Conservation (phyloP, 306 rosid genomes). For the Canavalia ensiformis region DNA sequence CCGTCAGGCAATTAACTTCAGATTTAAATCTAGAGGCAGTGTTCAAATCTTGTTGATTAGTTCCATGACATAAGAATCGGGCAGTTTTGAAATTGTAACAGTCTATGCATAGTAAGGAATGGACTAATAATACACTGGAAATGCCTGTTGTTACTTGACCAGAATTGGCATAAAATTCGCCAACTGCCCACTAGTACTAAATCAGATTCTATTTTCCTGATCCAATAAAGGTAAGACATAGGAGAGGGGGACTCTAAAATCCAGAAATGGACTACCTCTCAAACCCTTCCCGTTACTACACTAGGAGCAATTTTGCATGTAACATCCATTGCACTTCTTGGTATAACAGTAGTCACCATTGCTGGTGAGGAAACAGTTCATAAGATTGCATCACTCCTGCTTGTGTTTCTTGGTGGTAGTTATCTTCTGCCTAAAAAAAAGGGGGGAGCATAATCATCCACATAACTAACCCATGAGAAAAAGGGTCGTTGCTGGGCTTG, state of each 20-base stretch:
- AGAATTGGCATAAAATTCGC: too few species aligned
- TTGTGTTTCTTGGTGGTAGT: conserved; percentile 86
- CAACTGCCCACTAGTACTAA: too few species aligned
- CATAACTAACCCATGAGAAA: conserved; percentile 98
- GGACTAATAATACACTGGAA: too few species aligned
- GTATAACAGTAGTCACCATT: conserved; percentile 94
- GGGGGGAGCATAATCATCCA: conserved; percentile 91
- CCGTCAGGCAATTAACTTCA: too few species aligned
- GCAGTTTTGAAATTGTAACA: too few species aligned
- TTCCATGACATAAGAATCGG: too few species aligned
- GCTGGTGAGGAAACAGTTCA: conserved; percentile 99
- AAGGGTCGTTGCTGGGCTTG: conserved; percentile 99
- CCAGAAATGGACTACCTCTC: conserved; percentile 97
- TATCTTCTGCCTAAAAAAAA: conserved; percentile 71
- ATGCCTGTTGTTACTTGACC: too few species aligned
- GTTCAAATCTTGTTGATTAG: too few species aligned
- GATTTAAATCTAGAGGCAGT: too few species aligned
- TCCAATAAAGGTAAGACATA: too few species aligned
- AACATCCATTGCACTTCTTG: conserved; percentile 89
- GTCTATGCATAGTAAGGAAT: too few species aligned
- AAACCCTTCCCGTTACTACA: conserved; percentile 94
- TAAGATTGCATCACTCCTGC: conserved; percentile 92
- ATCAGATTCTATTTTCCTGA: too few species aligned
- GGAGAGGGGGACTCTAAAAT: not conserved
- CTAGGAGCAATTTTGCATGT: conserved; percentile 97